Evolutionary conservation across 176 grass and related monocot genomes (phyloP), one percentile per base, ranked within the genome.

Genomic region (Cocos nucifera): DNA sequence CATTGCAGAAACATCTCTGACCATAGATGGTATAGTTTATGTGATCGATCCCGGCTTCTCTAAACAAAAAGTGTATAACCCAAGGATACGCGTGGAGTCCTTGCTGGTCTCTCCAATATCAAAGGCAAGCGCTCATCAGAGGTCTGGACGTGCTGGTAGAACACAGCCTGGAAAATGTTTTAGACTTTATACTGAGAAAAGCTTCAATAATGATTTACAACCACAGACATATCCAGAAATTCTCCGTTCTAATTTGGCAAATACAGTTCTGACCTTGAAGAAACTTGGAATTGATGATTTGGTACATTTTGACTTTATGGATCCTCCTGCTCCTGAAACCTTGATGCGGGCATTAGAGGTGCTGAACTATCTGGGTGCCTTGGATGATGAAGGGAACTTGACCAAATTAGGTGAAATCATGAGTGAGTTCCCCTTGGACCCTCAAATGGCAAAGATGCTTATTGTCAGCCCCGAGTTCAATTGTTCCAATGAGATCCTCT

Each of bases 291-390:
- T 98, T 89, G 93, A 98, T 58, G 93, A 98, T 86, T 77, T 98
- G 26, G 93, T 98, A 63, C 93, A 98, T 77, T 92, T 92, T 65
- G 93, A 98, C 39, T 98, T 98, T 66, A 98, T 98, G 93, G 93
- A 98, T 39, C 93, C 93, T 66, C 93, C 93, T 66, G 93, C 88
- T 50, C 93, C 93, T 0, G 93, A 98, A 76, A 98, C 88, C 58
- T 59, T 98, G 53, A 92, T 98, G 88, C 74, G 88, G 50, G 93
- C 84, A 57, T 77, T 98, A 7, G 93, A 98, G 76, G 84, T 98
- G 51, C 71, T 98, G 67, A 98, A 98, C 53, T 98, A 98, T 50
- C 73, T 98, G 58, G 82, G 81, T 39, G 93, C 93, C 44, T 77
- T 98, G 0, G 81, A 98, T 56, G 93, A 89, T 68, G 93, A 98